Evolutionary conservation across 1,284 basidiomycete species (phyloP).

Genomic region (Omphalotus olearius): DNA sequence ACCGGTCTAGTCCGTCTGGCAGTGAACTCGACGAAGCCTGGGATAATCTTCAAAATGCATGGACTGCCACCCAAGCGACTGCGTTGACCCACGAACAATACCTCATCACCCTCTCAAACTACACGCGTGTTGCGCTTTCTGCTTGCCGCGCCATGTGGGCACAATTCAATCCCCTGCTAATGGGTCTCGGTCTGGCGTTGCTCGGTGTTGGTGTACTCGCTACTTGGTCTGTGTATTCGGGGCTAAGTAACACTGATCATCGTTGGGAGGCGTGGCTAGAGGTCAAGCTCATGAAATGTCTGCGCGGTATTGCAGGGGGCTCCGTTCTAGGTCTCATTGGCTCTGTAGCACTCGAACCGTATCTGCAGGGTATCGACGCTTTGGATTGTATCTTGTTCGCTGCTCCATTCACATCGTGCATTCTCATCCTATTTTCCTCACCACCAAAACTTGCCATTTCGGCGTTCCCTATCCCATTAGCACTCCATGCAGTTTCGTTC

Average conservation of each 20-base stretch:
- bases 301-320: slow-evolving; percentile 38
- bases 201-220: slow-evolving; percentile 45
- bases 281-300: slow-evolving; percentile 24
- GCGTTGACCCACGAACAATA: slow-evolving; percentile 19
- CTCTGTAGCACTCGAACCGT: slow-evolving; percentile 28
- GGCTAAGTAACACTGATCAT: slow-evolving; percentile 27
- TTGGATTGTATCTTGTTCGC: slow-evolving; percentile 44
- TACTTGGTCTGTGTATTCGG: slow-evolving; percentile 44
- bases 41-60: slow-evolving; percentile 30
- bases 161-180: slow-evolving; percentile 82
- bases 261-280: slow-evolving; percentile 41
- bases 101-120: slow-evolving; percentile 43
- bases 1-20: slow-evolving; percentile 66
- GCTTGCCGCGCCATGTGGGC: slow-evolving; percentile 90
- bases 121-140: slow-evolving; percentile 61
- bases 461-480: slow-evolving; percentile 46
- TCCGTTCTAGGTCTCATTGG: slow-evolving; percentile 35
- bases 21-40: slow-evolving; percentile 68
- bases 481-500: slow-evolving; percentile 71
- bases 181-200: slow-evolving; percentile 61
- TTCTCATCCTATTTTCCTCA: slow-evolving; percentile 34
- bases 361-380: slow-evolving; percentile 39
- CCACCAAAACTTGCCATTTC: slow-evolving; percentile 24
- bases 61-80: slow-evolving; percentile 20
- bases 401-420: slow-evolving; percentile 34